phyloP scores from a whole-genome alignment of 2,329 filamentous ascomycete species.

The Cladosporium sp. region DNA sequence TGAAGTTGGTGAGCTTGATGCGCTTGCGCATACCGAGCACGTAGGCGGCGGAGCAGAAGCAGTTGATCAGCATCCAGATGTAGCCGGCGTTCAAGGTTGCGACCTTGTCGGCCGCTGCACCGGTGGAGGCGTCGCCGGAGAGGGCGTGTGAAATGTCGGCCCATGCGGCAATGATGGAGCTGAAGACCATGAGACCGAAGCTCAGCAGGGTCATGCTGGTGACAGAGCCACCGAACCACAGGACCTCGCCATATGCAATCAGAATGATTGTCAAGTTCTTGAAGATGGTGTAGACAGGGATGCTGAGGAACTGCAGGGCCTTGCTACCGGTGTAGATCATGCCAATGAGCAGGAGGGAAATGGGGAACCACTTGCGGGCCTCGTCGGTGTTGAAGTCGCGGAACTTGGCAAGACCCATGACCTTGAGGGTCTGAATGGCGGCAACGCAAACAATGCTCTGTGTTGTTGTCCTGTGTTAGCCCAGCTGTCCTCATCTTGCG shows the following conservation, averaged over 20 bases:
- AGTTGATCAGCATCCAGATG: constrained; percentile 97
- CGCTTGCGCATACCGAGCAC: constrained; percentile 94
- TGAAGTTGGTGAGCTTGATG: constrained; percentile 99
- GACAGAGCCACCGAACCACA: constrained; percentile 96
- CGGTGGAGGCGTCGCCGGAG: constrained; percentile 41
- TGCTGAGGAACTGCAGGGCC: constrained; percentile 92
- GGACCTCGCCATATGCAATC: constrained; percentile 95
- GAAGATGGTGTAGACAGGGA: constrained; percentile 99
- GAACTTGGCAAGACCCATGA: constrained; percentile 77
- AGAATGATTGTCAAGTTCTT: constrained; percentile 99
- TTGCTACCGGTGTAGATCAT: constrained; percentile 99
- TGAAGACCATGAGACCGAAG: constrained; percentile 94
- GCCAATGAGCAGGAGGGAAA: constrained; percentile 90
- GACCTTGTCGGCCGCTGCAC: constrained; percentile 67
- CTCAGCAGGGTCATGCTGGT: constrained; percentile 84
- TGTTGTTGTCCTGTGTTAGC: neutral
- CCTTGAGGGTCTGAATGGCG: constrained; percentile 81
- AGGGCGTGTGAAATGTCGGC: constrained; percentile 90
- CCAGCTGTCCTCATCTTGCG: neutral
- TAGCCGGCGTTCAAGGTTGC: constrained; percentile 93
- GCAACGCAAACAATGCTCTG: constrained; percentile 87
- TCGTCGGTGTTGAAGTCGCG: constrained; percentile 83
- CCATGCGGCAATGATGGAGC: constrained; percentile 93
- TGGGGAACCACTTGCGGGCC: constrained; percentile 95
- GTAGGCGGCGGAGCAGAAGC: constrained; percentile 88